Base-by-base conservation (phyloP, 2,329 filamentous ascomycete genomes). In the Fusarium nygamai region DNA sequence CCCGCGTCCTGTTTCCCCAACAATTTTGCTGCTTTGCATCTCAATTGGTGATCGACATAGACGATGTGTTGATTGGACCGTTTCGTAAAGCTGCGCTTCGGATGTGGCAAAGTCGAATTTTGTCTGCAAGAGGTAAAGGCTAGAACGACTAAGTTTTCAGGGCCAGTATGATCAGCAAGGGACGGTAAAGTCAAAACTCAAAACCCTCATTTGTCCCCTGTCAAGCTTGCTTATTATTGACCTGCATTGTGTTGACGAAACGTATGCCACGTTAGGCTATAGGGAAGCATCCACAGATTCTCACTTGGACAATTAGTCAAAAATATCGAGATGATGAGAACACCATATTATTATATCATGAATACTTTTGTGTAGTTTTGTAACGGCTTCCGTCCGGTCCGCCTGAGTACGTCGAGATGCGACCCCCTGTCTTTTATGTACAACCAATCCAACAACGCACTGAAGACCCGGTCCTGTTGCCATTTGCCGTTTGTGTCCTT, bases 391-490 rank as follows among this genome's bases (percentile, higher is more conserved):
- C 50, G 39, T 71, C 60, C 61, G 46, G 66, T 60, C 56, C 31
- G 39, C 48, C 41, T 57, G 51, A 63, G 69, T 67, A 67, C 50
- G 59, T 67, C 61, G 53, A 56, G 38, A 67, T 71, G 34, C 60
- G 50, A 64, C 29, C 53, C 47, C 48, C 41, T 65, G 66, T 70
- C 60, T 19, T 69, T 53, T 74, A 74, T 74, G 71, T 74, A 74
- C 71, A 74, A 72, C 57, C 39, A 72, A 74, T 53, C 64, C 71
- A 48, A 50, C 39, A 69, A 72, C 71, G 62, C 62, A 69, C 65
- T 73, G 48, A 72, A 74, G 64, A 74, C 53, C 59, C 63, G 71
- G 71, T 74, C 71, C 71, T 72, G 71, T 74, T 74, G 68, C 71
- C 71, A 71, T 72, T 74, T 74, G 71, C 67, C 71, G 67, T 64